Conservation (phyloP, 2,329 filamentous ascomycete species). For the Talaromyces sp. region DNA sequence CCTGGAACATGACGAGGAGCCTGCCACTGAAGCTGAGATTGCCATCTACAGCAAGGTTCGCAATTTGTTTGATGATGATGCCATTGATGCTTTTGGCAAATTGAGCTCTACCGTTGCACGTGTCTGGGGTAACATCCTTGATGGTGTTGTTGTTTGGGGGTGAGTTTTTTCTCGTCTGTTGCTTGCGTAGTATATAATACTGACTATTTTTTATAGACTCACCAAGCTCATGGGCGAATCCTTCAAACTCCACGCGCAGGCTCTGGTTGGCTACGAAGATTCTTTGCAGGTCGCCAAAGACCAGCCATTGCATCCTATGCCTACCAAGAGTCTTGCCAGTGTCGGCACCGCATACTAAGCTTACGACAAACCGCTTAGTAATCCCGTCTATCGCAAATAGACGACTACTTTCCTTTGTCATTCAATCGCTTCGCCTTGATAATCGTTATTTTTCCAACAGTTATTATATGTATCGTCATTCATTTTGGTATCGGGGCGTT, state of each 20-base stretch:
- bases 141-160: slow-evolving; percentile 99
- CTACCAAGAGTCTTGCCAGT: slow-evolving; percentile 42
- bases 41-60: slow-evolving; percentile 65
- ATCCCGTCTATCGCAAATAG: slow-evolving; percentile 2
- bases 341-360: slow-evolving; percentile 42
- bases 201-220: slow-evolving; percentile 32
- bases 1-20: slow-evolving; percentile 97
- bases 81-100: slow-evolving; percentile 77
- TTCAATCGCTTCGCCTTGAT: slow-evolving; percentile 17
- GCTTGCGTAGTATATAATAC: neutral
- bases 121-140: slow-evolving; percentile 96
- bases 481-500: slow-evolving; percentile 16
- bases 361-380: neutral
- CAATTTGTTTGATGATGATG: slow-evolving; percentile 79
- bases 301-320: slow-evolving; percentile 42
- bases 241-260: slow-evolving; percentile 94
- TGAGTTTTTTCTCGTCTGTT: slow-evolving; percentile 53
- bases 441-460: slow-evolving; percentile 14
- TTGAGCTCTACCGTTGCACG: slow-evolving; percentile 92
- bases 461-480: slow-evolving; percentile 21
- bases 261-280: slow-evolving; percentile 90
- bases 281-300: slow-evolving; percentile 40
- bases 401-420: slow-evolving; percentile 18
- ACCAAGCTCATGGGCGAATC: slow-evolving; percentile 92
- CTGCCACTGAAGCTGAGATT: slow-evolving; percentile 45